Percentiles rank a stretch among this genome's conserved stretches.
phyloP scores from a whole-genome alignment of 805 yeast species.

The Deakozyma indianensis region DNA sequence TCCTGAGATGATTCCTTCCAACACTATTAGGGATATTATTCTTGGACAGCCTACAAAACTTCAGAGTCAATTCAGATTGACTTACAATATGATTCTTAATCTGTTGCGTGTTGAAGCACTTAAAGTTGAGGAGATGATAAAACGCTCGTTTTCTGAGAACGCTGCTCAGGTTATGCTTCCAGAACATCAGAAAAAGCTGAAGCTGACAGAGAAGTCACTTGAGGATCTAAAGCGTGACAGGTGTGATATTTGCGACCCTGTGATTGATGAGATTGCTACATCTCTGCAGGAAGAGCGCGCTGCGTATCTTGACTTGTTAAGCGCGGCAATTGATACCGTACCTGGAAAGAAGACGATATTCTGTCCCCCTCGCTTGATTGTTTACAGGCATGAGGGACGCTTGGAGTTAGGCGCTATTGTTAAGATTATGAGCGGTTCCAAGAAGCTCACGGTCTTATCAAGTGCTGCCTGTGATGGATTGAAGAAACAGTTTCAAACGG shows the following conservation, averaged over 20 bases:
- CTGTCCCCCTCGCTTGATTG: not conserved
- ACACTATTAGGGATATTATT: conserved; percentile 62
- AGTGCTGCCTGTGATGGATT: not conserved
- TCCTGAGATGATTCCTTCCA: conserved; percentile 17
- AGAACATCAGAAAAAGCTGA: conserved; percentile 60
- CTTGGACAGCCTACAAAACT: conserved; percentile 84
- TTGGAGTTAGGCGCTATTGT: not conserved
- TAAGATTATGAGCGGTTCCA: not conserved
- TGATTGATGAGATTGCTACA: not conserved
- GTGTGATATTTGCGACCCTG: not conserved
- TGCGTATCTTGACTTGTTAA: not conserved
- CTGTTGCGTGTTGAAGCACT: conserved; percentile 84
- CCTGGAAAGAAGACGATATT: not conserved
- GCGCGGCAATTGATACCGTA: not conserved
- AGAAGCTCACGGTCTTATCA: not conserved
- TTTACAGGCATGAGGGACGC: not conserved
- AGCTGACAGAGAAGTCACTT: conserved; percentile 35
- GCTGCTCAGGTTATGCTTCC: conserved; percentile 74
- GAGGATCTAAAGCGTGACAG: conserved; percentile 29
- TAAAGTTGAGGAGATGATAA: conserved; percentile 96
- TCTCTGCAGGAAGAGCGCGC: not conserved
- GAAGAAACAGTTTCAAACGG: not conserved
- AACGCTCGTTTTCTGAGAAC: conserved; percentile 88
- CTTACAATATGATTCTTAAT: conserved; percentile 87
- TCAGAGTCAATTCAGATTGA: conserved; percentile 82